A percentile compares a stretch with the other conserved stretches of the same genome.
phyloP scores from a whole-genome alignment of 306 rosid species.

The Urtica urens region DNA sequence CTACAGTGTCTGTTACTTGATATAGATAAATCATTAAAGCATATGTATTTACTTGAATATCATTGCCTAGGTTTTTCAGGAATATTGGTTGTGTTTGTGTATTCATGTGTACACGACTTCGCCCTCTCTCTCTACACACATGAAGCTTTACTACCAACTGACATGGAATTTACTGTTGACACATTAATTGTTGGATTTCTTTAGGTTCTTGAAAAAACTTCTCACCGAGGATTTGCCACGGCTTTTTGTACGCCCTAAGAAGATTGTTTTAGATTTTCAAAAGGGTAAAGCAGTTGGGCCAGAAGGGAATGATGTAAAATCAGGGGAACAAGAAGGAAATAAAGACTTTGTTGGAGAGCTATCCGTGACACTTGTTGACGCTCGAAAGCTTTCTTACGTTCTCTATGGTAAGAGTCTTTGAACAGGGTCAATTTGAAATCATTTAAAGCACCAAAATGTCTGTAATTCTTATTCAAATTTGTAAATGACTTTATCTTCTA shows the following conservation, averaged over 20 bases:
- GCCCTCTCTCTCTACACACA: no score
- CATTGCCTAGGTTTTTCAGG: no score
- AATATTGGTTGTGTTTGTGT: no score
- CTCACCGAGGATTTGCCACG: conserved; percentile 91
- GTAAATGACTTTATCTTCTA: background rate
- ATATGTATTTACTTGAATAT: no score
- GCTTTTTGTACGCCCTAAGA: conserved; percentile 94
- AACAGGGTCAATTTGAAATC: background rate
- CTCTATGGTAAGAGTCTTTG: conserved; percentile 50
- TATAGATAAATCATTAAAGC: no score
- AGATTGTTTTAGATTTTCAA: conserved; percentile 90
- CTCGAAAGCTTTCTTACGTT: conserved; percentile 77
- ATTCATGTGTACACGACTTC: no score
- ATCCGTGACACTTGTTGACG: conserved; percentile 90
- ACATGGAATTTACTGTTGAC: no score
- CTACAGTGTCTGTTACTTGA: no score
- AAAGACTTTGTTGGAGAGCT: conserved; percentile 89
- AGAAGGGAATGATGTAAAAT: conserved; percentile 42
- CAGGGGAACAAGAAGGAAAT: conserved; percentile 93
- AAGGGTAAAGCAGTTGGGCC: conserved; percentile 93
- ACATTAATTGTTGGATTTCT: conserved; percentile 3
- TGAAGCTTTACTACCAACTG: no score
- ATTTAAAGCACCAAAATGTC: background rate
- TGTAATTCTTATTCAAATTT: no score
- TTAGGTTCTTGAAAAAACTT: conserved; percentile 92